Conservation (phyloP, 805 yeast genomes). For the Wickerhamiella shivajii region DNA sequence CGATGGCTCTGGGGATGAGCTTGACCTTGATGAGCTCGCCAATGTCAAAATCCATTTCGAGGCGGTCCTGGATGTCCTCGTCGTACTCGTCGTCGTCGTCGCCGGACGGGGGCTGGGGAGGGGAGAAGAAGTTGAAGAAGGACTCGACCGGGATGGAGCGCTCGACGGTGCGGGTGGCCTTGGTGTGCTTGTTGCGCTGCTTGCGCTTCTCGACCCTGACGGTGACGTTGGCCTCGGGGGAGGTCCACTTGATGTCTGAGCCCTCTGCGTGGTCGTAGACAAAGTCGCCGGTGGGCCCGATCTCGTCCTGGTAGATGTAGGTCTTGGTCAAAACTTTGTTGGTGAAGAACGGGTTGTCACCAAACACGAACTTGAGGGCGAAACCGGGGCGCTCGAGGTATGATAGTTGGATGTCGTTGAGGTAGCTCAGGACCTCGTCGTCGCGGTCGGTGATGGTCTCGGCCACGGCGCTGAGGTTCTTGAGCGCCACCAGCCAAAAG, state of each 20-base stretch:
- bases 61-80: constrained; percentile 63
- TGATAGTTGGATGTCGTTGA: constrained; percentile 60
- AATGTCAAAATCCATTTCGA: constrained; percentile 84
- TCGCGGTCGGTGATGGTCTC: constrained; percentile 85
- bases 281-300: constrained; percentile 90
- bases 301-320: constrained; percentile 84
- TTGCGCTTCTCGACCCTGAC: constrained; percentile 82
- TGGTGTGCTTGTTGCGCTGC: constrained; percentile 91
- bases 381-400: constrained; percentile 78
- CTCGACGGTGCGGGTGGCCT: constrained; percentile 91
- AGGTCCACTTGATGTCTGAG: constrained; percentile 66
- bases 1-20: constrained; percentile 89
- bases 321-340: constrained; percentile 66
- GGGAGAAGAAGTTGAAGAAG: constrained; percentile 89
- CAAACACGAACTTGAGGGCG: constrained; percentile 69
- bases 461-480: constrained; percentile 64
- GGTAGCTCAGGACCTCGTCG: constrained; percentile 57
- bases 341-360: constrained; percentile 58
- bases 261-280: constrained; percentile 97
- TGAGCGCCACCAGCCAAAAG: constrained; percentile 93
- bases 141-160: constrained; percentile 89
- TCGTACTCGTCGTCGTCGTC: constrained; percentile 44
- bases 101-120: constrained; percentile 66
- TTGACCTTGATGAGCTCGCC: constrained; percentile 96
- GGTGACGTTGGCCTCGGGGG: constrained; percentile 70